Evolutionary conservation across 1,139 yeast genomes (phyloP), one percentile per base, ranked within the genome.

Genomic region (Kodamaea fungicola): DNA sequence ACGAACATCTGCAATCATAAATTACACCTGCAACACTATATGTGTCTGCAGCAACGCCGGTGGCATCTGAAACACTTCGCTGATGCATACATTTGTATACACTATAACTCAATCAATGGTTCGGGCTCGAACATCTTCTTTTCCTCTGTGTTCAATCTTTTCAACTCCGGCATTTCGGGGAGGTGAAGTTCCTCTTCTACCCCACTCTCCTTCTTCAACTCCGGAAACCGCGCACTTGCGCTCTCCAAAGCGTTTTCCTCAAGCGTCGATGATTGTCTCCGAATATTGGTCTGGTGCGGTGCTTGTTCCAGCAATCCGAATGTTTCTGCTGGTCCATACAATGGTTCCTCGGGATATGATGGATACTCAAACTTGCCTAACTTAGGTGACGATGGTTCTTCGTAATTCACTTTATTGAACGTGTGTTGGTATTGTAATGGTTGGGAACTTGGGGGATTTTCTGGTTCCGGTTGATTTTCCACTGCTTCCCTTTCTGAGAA

Each of bases 101-200:
- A 12, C 36, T 54, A 65, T 34, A 65, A 51, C 38, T 65, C 71
- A 44, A 65, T 65, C 42, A 65, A 56, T 21, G 71, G 67, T 40
- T 65, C 71, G 12, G 67, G 62, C 37, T 59, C 63, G 6, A 54
- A 40, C 31, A 37, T 37, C 24, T 23, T 38, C 10, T 38, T 33
- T 10, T 24, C 27, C 27, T 24, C 12, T 24, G 27, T 9, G n/a
- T 9, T 9, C 4, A 9, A n/a, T 27, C 12, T 12, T 8, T 3
- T 12, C 8, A 27, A 38, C 32, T 13, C 39, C 3, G 46, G 43
- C 34, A 38, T 22, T 28, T 12, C 26, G 3, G 47, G 38, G 36
- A 27, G 22, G n/a, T 35, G 22, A 12, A 34, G 42, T 21, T 32
- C 32, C 21, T 21, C 32, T 12, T 27, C 23, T 12, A 9, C 31